Percentiles rank a stretch among this genome's conserved stretches.
phyloP scores from a whole-genome alignment of 768 basidiomycete species.

The Scleroderma citrinum region DNA sequence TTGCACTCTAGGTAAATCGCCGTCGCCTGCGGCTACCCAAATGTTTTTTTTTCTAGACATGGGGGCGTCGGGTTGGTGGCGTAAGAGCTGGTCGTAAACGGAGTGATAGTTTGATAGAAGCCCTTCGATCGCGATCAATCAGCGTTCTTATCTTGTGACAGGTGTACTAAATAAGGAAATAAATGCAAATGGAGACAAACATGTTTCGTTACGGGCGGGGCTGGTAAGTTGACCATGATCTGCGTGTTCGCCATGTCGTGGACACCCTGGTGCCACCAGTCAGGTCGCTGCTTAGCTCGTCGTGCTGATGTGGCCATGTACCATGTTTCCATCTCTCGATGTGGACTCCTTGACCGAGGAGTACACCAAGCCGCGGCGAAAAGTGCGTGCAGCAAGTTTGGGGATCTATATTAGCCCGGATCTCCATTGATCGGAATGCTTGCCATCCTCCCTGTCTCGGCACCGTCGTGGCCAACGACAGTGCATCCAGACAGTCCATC shows the following conservation, averaged over 20 bases:
- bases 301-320: too few species aligned
- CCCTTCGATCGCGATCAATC: constrained; percentile 17
- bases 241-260: too few species aligned
- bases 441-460: constrained; percentile 13
- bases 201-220: constrained; percentile 13
- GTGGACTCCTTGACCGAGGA: too few species aligned
- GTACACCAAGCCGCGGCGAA: too few species aligned
- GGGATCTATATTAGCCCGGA: constrained; percentile 22
- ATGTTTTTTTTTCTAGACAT: constrained; percentile 51
- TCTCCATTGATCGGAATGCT: constrained; percentile 23
- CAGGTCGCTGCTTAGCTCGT: too few species aligned
- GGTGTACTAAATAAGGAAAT: constrained; percentile 22
- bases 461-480: constrained; percentile 14
- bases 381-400: too few species aligned
- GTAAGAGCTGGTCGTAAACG: too few species aligned
- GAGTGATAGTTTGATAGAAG: constrained; percentile 1
- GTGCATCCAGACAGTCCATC: neutral
- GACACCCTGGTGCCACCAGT: too few species aligned
- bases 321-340: too few species aligned
- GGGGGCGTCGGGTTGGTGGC: constrained; percentile 18
- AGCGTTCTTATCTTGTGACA: constrained; percentile 8
- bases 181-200: constrained; percentile 6
- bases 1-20: constrained; percentile 71
- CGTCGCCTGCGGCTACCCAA: constrained; percentile 92
- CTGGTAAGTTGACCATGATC: constrained; percentile 1